phyloP scores from a whole-genome alignment of 768 basidiomycete species.

The Serendipita sp. region DNA sequence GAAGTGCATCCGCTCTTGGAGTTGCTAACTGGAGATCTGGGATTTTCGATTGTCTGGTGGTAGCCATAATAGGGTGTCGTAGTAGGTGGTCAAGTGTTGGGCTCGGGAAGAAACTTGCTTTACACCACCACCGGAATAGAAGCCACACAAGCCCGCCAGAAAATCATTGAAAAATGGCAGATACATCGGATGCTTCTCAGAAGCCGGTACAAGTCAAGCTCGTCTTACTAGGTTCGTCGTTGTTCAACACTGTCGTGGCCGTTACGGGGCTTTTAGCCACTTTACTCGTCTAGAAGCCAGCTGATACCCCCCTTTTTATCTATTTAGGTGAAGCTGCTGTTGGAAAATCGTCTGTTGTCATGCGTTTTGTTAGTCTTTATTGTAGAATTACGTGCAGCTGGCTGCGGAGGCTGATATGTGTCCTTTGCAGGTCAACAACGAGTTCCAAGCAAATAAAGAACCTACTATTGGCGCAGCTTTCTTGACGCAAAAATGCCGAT shows the following conservation, averaged over 20 bases:
- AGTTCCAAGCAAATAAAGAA: constrained; percentile 98
- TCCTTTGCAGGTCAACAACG: constrained; percentile 63
- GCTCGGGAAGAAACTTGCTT: not conserved
- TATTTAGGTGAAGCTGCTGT: constrained; percentile 87
- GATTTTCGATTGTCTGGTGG: not conserved
- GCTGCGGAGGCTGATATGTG: not conserved
- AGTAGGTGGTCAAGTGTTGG: not conserved
- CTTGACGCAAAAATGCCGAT: constrained; percentile 84
- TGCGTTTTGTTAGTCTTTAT: constrained; percentile 65
- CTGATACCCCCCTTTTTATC: constrained; percentile 6
- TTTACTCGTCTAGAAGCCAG: not conserved
- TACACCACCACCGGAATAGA: not conserved
- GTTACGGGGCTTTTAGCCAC: not conserved
- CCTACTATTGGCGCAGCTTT: constrained; percentile 97
- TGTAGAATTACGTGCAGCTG: not conserved
- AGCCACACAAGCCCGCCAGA: not conserved
- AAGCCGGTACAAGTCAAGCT: constrained; percentile 97
- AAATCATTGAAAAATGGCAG: constrained; percentile 36
- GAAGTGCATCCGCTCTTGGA: constrained; percentile 54
- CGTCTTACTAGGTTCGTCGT: constrained; percentile 69
- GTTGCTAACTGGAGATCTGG: constrained; percentile 34
- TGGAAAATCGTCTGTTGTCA: constrained; percentile 95
- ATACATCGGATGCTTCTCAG: constrained; percentile 48
- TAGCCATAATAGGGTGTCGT: not conserved
- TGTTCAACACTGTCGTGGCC: not conserved